Evolutionary conservation across 352 stramenopile species (phyloP).

Genomic region (Pythium guiyangense): DNA sequence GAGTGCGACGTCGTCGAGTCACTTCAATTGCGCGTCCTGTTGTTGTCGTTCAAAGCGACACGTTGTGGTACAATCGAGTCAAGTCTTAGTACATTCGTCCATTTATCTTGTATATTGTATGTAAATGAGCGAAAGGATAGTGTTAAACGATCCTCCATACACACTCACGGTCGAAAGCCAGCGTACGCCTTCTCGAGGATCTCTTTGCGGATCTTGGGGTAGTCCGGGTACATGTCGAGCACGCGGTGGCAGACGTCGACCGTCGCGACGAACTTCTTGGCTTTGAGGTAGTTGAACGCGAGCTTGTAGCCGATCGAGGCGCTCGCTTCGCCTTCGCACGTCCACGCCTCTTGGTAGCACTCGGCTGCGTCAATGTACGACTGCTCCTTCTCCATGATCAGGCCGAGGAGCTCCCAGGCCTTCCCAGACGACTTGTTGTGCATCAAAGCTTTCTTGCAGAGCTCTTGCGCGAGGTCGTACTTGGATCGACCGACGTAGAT

Average conservation of each 20-base stretch:
- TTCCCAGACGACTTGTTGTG: conserved; percentile 92
- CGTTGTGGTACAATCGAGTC: too few species aligned
- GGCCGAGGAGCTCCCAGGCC: conserved; percentile 91
- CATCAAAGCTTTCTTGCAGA: conserved; percentile 90
- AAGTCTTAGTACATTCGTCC: too few species aligned
- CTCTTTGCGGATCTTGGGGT: conserved; percentile 93
- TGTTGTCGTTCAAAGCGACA: too few species aligned
- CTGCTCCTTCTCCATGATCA: conserved; percentile 95
- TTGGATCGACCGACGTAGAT: conserved; percentile 91
- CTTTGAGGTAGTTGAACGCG: conserved; percentile 96
- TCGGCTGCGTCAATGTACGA: conserved; percentile 91
- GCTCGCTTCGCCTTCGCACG: conserved; percentile 76
- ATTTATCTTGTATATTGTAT: too few species aligned
- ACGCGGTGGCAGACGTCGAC: conserved; percentile 94
- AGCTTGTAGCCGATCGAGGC: conserved; percentile 93
- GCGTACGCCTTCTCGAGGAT: conserved; percentile 91
- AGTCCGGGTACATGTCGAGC: conserved; percentile 91
- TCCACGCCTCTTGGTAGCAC: conserved; percentile 90
- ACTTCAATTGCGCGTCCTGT: too few species aligned
- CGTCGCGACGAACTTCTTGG: conserved; percentile 84
- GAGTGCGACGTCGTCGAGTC: too few species aligned
- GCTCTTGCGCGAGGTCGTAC: conserved; percentile 91
- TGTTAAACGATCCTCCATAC: too few species aligned
- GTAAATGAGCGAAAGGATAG: too few species aligned
- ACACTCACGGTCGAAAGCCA: conserved; percentile 73